Evolutionary conservation across 1,284 basidiomycete species (phyloP).

Genomic region (Heterobasidion annosum): DNA sequence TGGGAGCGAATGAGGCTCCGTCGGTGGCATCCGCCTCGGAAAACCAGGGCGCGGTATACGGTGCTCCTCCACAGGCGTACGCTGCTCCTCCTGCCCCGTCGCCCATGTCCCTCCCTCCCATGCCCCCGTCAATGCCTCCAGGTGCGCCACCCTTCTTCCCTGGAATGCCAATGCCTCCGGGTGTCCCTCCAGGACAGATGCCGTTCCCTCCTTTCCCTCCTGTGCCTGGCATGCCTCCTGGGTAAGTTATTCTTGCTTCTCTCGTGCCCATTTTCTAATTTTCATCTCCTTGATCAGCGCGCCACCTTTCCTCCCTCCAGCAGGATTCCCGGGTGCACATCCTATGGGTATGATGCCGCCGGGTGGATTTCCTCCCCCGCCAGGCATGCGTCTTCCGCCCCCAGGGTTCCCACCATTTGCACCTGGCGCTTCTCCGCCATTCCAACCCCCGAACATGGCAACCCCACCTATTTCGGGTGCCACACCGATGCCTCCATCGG

Average conservation of each 20-base stretch:
- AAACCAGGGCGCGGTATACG: slow-evolving; percentile 49
- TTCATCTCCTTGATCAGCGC: slow-evolving; percentile 1
- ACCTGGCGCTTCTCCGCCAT: slow-evolving; percentile 13
- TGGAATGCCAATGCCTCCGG: slow-evolving; percentile 32
- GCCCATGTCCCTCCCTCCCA: slow-evolving; percentile 22
- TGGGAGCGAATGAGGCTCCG: slow-evolving; percentile 57
- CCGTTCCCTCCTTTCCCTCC: slow-evolving; percentile 22
- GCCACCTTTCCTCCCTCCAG: slow-evolving; percentile 34
- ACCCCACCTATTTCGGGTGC: slow-evolving; percentile 19
- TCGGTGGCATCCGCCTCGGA: slow-evolving; percentile 27
- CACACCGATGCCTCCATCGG: slow-evolving; percentile 11
- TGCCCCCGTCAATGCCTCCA: slow-evolving; percentile 24
- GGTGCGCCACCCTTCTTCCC: slow-evolving; percentile 27
- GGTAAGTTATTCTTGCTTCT: slow-evolving; percentile 25
- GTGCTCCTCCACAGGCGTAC: slow-evolving; percentile 61
- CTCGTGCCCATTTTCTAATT: slow-evolving; percentile 3
- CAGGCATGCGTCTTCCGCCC: slow-evolving; percentile 13
- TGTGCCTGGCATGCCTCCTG: slow-evolving; percentile 26
- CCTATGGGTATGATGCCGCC: slow-evolving; percentile 1
- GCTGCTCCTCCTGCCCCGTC: slow-evolving; percentile 40
- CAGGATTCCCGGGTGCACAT: slow-evolving; percentile 28
- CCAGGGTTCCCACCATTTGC: slow-evolving; percentile 14
- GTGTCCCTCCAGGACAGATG: slow-evolving; percentile 22
- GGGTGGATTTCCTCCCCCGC: slow-evolving; percentile 9
- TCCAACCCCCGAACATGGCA: slow-evolving; percentile 1